A percentile compares a stretch with the other conserved stretches of the same genome.
Conservation (phyloP, 139 green algal species). For the Picochlorum sp. region DNA sequence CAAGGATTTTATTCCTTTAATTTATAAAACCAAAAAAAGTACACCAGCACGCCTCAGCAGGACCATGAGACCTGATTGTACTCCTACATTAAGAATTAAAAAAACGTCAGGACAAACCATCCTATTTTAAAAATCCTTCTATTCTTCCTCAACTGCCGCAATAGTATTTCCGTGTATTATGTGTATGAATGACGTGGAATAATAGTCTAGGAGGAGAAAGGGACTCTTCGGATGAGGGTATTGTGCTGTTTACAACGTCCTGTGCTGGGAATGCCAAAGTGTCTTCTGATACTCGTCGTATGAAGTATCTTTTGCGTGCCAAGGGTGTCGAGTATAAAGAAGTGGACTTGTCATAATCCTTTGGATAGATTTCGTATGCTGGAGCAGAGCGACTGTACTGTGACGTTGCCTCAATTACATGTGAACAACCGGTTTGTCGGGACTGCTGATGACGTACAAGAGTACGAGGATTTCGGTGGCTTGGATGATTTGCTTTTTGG, state of each 20-base stretch:
- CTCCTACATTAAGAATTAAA: constrained; percentile 11
- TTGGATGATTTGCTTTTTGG: constrained; percentile 12
- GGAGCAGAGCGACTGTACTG: constrained; percentile 18
- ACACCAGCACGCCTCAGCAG: too few relatives aligned
- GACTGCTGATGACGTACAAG: constrained; percentile 18
- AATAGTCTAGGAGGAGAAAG: too few relatives aligned
- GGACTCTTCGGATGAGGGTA: background rate
- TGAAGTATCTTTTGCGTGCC: constrained; percentile 33
- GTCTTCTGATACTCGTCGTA: constrained; percentile 36
- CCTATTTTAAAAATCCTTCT: too few relatives aligned
- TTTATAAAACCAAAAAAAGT: too few relatives aligned
- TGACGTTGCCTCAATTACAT: constrained; percentile 49
- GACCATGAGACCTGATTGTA: too few relatives aligned
- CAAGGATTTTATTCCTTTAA: background rate
- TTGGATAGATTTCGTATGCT: constrained; percentile 34
- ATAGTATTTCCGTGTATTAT: too few relatives aligned
- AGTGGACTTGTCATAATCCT: constrained; percentile 42
- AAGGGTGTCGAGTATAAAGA: constrained; percentile 46
- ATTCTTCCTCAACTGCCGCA: too few relatives aligned
- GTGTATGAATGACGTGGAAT: too few relatives aligned
- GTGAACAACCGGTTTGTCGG: constrained; percentile 33
- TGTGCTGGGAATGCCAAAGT: constrained; percentile 35
- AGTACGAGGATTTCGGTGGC: constrained; percentile 37
- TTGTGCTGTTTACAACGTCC: constrained; percentile 42
- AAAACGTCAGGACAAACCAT: too few relatives aligned